phyloP scores from a whole-genome alignment of 2,329 filamentous ascomycete genomes.

The Fragosphaeria purpurea region DNA sequence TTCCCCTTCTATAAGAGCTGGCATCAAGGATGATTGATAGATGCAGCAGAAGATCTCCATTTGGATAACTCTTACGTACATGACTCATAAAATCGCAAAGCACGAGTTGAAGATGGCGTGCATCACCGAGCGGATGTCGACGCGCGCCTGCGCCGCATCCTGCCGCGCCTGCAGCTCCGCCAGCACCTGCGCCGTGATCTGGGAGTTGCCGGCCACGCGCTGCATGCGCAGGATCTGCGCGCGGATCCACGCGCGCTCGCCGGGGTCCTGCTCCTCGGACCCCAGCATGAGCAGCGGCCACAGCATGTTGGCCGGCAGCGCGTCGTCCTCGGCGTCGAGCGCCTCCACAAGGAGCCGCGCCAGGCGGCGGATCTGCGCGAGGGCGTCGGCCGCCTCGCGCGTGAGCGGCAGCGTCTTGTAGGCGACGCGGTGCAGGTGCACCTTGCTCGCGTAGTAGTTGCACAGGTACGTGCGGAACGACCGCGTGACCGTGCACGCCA shows the following conservation, averaged over 20 bases:
- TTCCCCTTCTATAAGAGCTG: too few species aligned
- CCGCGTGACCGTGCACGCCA: constrained; percentile 40
- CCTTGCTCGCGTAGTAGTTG: constrained; percentile 45
- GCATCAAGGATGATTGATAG: too few species aligned
- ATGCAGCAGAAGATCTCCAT: too few species aligned
- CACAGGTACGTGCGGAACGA: constrained; percentile 46
- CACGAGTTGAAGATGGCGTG: constrained; percentile 37
- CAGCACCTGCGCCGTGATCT: constrained; percentile 34
- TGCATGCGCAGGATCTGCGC: constrained; percentile 37
- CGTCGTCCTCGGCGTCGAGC: constrained; percentile 27
- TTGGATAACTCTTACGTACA: too few species aligned
- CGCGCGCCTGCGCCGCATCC: constrained; percentile 26
- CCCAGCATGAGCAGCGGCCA: constrained; percentile 48
- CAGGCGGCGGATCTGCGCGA: constrained; percentile 37
- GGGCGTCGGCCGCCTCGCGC: constrained; percentile 35
- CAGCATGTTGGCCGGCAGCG: constrained; percentile 43
- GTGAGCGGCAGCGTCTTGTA: constrained; percentile 44
- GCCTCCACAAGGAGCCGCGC: constrained; percentile 34
- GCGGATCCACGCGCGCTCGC: constrained; percentile 39
- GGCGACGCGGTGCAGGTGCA: constrained; percentile 47
- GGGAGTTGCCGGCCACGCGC: constrained; percentile 30
- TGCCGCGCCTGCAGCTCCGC: constrained; percentile 34
- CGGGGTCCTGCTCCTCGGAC: constrained; percentile 37
- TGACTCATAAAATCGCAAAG: constrained; percentile 36
- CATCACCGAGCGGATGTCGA: constrained; percentile 35